Percentiles rank a stretch among this genome's conserved stretches.
Evolutionary conservation across 805 yeast species (phyloP).

Genomic region (Ogataea chonburiensis): DNA sequence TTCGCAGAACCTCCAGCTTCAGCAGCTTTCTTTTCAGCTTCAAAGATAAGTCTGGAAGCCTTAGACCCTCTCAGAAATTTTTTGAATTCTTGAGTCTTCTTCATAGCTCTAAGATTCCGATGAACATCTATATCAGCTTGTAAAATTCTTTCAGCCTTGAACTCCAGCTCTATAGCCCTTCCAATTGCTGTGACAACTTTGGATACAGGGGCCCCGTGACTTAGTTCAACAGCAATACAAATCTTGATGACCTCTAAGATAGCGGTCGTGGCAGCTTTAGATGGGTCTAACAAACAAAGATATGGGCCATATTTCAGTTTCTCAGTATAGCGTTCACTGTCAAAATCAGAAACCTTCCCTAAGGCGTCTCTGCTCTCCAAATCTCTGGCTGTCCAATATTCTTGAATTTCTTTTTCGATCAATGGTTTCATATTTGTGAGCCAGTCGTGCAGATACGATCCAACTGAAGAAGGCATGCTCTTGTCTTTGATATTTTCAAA

Average conservation of each 20-base stretch:
- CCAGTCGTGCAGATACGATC: conserved; percentile 84
- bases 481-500: conserved; percentile 48
- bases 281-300: conserved; percentile 67
- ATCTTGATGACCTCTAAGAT: conserved; percentile 77
- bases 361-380: conserved; percentile 26
- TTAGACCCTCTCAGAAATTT: conserved; percentile 37
- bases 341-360: conserved; percentile 12
- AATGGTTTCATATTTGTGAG: conserved; percentile 68
- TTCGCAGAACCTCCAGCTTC: conserved; percentile 18
- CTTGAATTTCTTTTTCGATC: conserved; percentile 61
- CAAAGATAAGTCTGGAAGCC: conserved; percentile 29
- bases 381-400: conserved; percentile 48
- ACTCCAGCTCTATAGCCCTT: conserved; percentile 80
- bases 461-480: conserved; percentile 57
- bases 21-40: conserved; percentile 26
- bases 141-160: conserved; percentile 64
- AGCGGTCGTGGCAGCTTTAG: conserved; percentile 79
- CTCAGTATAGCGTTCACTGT: conserved; percentile 26
- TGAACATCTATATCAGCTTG: conserved; percentile 55
- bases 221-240: conserved; percentile 70
- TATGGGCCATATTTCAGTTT: conserved; percentile 74
- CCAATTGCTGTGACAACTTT: conserved; percentile 81
- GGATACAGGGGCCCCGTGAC: conserved; percentile 82
- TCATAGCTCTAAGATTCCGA: conserved; percentile 50
- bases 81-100: conserved; percentile 43